phyloP scores from a whole-genome alignment of 2,329 filamentous ascomycete species.

The Aspergillus brunneoviolaceus region DNA sequence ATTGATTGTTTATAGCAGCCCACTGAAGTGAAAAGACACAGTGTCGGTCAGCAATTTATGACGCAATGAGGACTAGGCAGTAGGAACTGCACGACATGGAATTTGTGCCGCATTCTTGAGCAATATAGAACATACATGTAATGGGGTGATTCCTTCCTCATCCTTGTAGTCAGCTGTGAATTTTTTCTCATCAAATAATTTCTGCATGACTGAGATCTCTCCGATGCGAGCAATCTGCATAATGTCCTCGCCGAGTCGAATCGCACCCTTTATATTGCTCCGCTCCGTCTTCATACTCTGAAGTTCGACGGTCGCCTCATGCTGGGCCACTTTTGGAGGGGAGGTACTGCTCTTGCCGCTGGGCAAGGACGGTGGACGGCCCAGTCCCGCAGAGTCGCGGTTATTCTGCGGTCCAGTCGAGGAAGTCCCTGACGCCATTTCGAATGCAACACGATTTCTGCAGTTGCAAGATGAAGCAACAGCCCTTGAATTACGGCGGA shows the following conservation, averaged over 20 bases:
- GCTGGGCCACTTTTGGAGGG: slow-evolving; percentile 33
- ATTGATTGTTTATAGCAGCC: slow-evolving; percentile 99
- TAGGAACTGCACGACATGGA: not conserved
- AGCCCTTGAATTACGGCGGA: not conserved
- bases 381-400: slow-evolving; percentile 24
- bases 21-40: slow-evolving; percentile 59
- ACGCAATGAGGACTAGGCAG: not conserved
- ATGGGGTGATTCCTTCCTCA: slow-evolving; percentile 88
- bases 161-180: slow-evolving; percentile 81
- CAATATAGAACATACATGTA: slow-evolving; percentile 68
- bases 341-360: slow-evolving; percentile 33
- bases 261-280: slow-evolving; percentile 33
- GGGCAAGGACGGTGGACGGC: slow-evolving; percentile 25
- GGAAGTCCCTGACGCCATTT: slow-evolving; percentile 30
- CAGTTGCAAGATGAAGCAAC: no score
- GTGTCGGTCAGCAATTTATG: slow-evolving; percentile 9
- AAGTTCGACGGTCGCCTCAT: slow-evolving; percentile 39
- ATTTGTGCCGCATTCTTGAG: not conserved
- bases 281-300: slow-evolving; percentile 36
- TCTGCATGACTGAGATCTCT: slow-evolving; percentile 82
- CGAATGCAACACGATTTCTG: not conserved
- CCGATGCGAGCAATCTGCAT: slow-evolving; percentile 93
- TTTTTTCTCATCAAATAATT: slow-evolving; percentile 79
- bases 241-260: slow-evolving; percentile 69
- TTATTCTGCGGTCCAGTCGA: slow-evolving; percentile 25